phyloP scores from a whole-genome alignment of 164 flowering plant species.

The Taxillus chinensis region DNA sequence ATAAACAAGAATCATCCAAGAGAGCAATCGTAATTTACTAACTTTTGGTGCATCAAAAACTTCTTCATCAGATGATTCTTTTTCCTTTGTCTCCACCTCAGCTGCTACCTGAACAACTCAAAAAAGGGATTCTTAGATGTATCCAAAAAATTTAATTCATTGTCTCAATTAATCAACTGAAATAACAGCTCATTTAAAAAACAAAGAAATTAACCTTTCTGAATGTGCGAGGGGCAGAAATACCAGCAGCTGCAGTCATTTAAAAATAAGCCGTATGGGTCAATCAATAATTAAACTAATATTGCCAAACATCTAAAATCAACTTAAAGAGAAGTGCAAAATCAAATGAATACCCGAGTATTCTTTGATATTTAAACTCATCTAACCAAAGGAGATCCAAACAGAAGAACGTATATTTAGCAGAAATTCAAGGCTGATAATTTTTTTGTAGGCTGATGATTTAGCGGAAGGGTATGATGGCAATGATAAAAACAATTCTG shows the following conservation, averaged over 20 bases:
- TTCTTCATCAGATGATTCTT: constrained; percentile 44
- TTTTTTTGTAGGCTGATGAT: too few species aligned
- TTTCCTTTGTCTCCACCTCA: constrained; percentile 34
- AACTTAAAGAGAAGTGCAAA: too few species aligned
- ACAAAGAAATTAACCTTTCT: constrained; percentile 28
- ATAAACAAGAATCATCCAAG: background rate
- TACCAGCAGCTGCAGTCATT: constrained; percentile 56
- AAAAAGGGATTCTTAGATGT: background rate
- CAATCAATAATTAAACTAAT: background rate
- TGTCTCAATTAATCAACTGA: background rate
- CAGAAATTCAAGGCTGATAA: too few species aligned
- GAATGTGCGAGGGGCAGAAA: constrained; percentile 72
- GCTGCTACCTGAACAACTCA: constrained; percentile 38
- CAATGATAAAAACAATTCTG: too few species aligned
- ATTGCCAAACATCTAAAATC: too few species aligned
- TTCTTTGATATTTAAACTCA: too few species aligned
- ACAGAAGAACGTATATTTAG: too few species aligned
- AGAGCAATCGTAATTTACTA: constrained; percentile 1
- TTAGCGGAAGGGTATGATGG: too few species aligned
- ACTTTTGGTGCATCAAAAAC: constrained; percentile 59
- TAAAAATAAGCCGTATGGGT: background rate
- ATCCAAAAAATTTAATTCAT: background rate
- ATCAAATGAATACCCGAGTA: too few species aligned
- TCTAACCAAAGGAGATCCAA: too few species aligned
- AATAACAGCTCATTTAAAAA: background rate